Base-by-base conservation (phyloP, 2,329 filamentous ascomycete genomes). In the Sphaerulina musiva region DNA sequence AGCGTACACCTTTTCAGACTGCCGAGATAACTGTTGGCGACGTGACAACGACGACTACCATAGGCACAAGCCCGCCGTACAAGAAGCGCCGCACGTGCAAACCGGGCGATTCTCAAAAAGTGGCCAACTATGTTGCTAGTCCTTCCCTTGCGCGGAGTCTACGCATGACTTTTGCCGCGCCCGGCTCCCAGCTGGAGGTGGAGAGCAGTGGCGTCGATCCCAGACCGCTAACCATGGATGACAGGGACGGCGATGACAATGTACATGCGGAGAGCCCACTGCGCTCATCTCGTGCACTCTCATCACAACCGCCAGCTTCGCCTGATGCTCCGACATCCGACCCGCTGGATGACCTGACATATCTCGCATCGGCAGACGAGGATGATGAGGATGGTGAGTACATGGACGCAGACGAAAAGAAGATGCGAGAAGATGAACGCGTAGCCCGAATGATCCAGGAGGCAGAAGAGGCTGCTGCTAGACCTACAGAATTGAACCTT, bases 11-110 rank as follows among this genome's bases (percentile, higher is more conserved):
- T 1, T 72, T 78, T 29, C 83, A 88, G 62, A 73, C 84, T 48
- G 86, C 87, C 17, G 88, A 85, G 1, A 87, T 92, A 46, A 90
- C 85, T 0, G 81, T 92, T 51, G 87, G 86, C 1, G 77, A 84
- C 57, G 79, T 78, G 44, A 88, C 84, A 0, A 85, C 81, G 0
- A 84, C 83, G 17, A 77, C 82, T 32, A 59, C 67, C 14, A 78
- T 89, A 60, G 85, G 85, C 1, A 79, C 76, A 47, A 62, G 58
- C 54, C 62, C 66, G 38, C 74, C 79, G 47, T 65, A 75, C 3
- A 80, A 81, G 58, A 72, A 69, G 53, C 71, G 72, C 45, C 69
- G 71, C 41, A 73, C 74, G 14, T 70, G 75, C 45, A 69, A 68
- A 9, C 72, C 72, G 8, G 70, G 69, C 45, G 63, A 63, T 31